Percentiles rank a stretch among this genome's conserved stretches.
Conservation (phyloP, 345 rosid genomes). For the Aegle marmelos region DNA sequence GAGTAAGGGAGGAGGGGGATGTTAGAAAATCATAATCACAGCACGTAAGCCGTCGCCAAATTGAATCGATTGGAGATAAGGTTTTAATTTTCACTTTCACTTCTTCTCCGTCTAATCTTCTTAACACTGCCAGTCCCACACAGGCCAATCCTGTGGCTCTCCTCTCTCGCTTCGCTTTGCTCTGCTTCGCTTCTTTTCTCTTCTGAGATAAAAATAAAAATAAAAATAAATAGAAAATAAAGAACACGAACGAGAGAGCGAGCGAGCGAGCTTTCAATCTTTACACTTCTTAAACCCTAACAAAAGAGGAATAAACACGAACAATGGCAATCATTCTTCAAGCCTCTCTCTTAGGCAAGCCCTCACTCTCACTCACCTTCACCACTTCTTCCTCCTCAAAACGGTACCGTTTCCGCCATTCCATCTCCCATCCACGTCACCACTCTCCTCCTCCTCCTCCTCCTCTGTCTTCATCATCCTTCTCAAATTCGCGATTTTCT, state of each 20-base stretch:
- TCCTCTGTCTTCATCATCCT: conserved; percentile 8
- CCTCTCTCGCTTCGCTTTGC: not conserved
- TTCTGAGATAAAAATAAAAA: not conserved
- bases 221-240: not conserved
- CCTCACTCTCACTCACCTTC: conserved; percentile 17
- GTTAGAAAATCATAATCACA: not conserved
- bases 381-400: not conserved
- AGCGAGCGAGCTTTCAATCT: not conserved
- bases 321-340: conserved; percentile 62
- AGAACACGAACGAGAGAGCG: not conserved
- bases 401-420: conserved; percentile 2
- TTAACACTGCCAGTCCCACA: not conserved
- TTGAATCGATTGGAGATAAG: conserved; percentile 41
- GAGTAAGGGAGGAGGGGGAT: not conserved
- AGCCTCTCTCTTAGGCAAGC: conserved; percentile 63
- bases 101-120: not conserved
- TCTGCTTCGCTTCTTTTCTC: not conserved
- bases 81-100: conserved; percentile 11
- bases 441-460: conserved; percentile 11
- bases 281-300: conserved; percentile 38
- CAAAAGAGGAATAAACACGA: not conserved
- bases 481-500: conserved; percentile 7
- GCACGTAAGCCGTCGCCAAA: conserved; percentile 34
- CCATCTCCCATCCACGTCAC: not conserved
- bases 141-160: conserved; percentile 2